Percentiles rank a stretch among this genome's conserved stretches.
Conservation (phyloP, 2,329 filamentous ascomycete species). For the Fusarium humuli region DNA sequence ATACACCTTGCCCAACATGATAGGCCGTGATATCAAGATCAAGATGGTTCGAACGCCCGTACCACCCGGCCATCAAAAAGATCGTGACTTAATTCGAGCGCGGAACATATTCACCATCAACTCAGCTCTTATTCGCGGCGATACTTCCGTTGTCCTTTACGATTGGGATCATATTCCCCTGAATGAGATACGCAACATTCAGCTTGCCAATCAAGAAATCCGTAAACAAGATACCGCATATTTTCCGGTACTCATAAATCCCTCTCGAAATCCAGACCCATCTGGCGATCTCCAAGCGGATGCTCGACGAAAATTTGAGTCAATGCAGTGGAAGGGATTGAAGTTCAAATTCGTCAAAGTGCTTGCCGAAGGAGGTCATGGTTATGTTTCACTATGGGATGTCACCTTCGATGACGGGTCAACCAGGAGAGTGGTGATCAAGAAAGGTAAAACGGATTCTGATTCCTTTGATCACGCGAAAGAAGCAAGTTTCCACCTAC, state of each 20-base stretch:
- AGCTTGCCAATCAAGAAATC: not conserved
- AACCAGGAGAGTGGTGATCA: slow-evolving; percentile 45
- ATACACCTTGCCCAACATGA: slow-evolving; percentile 25
- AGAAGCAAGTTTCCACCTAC: slow-evolving; percentile 43
- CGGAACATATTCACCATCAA: slow-evolving; percentile 34
- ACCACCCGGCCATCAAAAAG: too few species aligned
- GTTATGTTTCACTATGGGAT: slow-evolving; percentile 43
- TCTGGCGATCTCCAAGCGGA: too few species aligned
- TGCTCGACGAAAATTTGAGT: not conserved
- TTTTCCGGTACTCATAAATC: not conserved
- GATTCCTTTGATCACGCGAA: slow-evolving; percentile 5
- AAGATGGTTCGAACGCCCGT: not conserved
- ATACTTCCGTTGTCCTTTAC: slow-evolving; percentile 21
- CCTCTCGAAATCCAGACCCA: not conserved
- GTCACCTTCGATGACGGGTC: slow-evolving; percentile 38
- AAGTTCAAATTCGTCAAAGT: slow-evolving; percentile 43
- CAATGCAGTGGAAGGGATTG: slow-evolving; percentile 33
- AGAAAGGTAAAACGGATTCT: slow-evolving; percentile 20
- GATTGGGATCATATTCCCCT: not conserved
- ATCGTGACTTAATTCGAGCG: not conserved
- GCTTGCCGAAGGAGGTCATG: slow-evolving; percentile 46
- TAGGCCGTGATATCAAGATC: slow-evolving; percentile 1
- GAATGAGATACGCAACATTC: not conserved
- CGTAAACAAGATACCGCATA: not conserved
- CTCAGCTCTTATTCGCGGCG: slow-evolving; percentile 37